Percentiles rank a stretch among this genome's conserved stretches.
These are phyloP conservation scores for Termitomyces sp. DNA, from an alignment of 768 basidiomycete genomes.

Conservation along the genomic window DNA sequence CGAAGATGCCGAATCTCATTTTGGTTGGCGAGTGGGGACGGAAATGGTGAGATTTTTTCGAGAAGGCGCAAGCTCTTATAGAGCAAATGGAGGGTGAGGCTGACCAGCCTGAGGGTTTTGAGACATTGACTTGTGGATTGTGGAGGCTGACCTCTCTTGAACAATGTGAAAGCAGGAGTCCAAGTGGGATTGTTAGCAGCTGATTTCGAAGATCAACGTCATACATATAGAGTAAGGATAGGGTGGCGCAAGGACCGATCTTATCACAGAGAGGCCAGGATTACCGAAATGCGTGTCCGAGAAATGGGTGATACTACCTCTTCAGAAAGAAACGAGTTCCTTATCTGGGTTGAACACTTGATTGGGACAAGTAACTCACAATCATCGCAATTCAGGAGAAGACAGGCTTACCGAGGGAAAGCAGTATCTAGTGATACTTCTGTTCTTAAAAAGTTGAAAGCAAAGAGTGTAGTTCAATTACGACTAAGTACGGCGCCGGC, in stretches of 20 bases:
- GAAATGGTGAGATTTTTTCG: neutral
- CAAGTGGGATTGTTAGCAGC: neutral
- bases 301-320: too few relatives aligned
- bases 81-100: neutral
- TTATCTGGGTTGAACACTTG: neutral
- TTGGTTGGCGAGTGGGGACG: neutral
- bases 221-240: neutral
- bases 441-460: neutral
- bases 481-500: neutral
- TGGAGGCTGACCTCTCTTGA: neutral
- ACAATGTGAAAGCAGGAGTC: neutral
- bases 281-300: too few relatives aligned
- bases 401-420: neutral
- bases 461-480: neutral
- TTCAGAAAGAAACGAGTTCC: neutral
- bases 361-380: neutral
- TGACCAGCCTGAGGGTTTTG: neutral
- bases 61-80: neutral
- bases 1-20: constrained; percentile 8
- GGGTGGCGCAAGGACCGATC: neutral
- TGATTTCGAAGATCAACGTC: neutral
- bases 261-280: too few relatives aligned
- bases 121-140: neutral
- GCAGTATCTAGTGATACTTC: neutral
- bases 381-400: neutral